Conservation (phyloP, 169 alveolate genomes). For the Eimeria falciformis region DNA sequence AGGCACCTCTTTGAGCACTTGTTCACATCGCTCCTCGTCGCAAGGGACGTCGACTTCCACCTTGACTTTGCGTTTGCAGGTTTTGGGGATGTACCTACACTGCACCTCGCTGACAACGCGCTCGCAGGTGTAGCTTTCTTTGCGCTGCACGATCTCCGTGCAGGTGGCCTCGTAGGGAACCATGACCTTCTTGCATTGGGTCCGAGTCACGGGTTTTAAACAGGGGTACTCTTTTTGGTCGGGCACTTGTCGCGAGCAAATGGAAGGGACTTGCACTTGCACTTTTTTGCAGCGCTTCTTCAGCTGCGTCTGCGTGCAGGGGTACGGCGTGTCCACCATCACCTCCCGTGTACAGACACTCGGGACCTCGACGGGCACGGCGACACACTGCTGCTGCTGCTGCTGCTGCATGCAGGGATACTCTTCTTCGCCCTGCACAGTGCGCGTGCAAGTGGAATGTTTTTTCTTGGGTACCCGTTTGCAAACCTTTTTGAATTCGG, state of each 20-base stretch:
- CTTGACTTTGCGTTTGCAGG: conserved; percentile 5
- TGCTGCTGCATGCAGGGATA: conserved; percentile 52
- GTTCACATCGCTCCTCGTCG: conserved; percentile 4
- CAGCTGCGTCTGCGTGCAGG: neutral
- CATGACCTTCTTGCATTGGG: conserved; percentile 29
- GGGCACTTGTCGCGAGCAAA: conserved; percentile 34
- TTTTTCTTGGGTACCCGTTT: conserved; percentile 6
- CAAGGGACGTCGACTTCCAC: conserved; percentile 28
- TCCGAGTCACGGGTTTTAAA: neutral
- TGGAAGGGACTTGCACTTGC: neutral
- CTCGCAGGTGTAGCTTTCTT: conserved; percentile 23
- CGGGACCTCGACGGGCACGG: neutral
- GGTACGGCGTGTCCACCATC: neutral
- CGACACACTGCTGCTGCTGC: conserved; percentile 1
- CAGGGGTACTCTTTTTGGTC: conserved; percentile 32
- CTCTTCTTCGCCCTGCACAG: conserved; percentile 44
- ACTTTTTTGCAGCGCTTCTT: conserved; percentile 38
- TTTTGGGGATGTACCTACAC: neutral
- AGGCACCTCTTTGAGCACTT: conserved; percentile 5
- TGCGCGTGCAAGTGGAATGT: conserved; percentile 29
- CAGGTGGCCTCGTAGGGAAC: conserved; percentile 56
- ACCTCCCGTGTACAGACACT: neutral
- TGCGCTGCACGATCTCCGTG: neutral
- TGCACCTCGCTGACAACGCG: neutral
- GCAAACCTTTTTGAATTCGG: neutral